Percentiles rank a stretch among this genome's conserved stretches.
Evolutionary conservation across 2,329 filamentous ascomycete genomes (phyloP).

Genomic region (Pyrenochaeta sp.): DNA sequence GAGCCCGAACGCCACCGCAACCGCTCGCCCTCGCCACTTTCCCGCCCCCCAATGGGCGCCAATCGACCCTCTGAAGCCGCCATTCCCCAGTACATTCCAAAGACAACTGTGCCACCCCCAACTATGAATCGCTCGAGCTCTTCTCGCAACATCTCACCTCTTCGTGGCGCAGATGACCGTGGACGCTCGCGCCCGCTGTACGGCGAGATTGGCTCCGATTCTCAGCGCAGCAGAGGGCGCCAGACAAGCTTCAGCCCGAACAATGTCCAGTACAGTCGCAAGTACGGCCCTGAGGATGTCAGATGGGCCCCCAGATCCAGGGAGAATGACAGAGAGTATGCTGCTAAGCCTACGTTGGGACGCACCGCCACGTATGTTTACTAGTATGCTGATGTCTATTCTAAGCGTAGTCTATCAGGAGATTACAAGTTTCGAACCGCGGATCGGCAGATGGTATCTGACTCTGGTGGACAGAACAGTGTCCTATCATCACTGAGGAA

Average conservation of each 20-base stretch:
- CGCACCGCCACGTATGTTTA: slow-evolving; percentile 42
- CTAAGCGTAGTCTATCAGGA: not conserved
- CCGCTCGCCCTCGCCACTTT: slow-evolving; percentile 40
- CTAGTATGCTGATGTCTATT: slow-evolving; percentile 18
- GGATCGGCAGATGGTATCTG: not conserved
- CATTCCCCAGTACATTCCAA: slow-evolving; percentile 18
- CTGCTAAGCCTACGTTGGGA: slow-evolving; percentile 34
- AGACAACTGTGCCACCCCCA: slow-evolving; percentile 20
- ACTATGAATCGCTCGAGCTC: slow-evolving; percentile 31
- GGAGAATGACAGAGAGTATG: slow-evolving; percentile 32
- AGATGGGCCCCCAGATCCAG: slow-evolving; percentile 35
- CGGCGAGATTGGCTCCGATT: slow-evolving; percentile 27
- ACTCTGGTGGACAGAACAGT: not conserved
- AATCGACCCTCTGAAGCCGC: slow-evolving; percentile 35
- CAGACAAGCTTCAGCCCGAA: slow-evolving; percentile 43
- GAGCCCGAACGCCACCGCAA: slow-evolving; percentile 40
- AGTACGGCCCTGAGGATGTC: slow-evolving; percentile 49
- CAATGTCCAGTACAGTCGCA: slow-evolving; percentile 40
- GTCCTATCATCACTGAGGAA: not conserved
- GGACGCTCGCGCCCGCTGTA: slow-evolving; percentile 36
- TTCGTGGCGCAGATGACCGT: slow-evolving; percentile 30
- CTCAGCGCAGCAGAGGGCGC: slow-evolving; percentile 16
- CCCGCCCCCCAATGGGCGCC: slow-evolving; percentile 43
- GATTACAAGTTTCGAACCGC: not conserved
- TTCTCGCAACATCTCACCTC: slow-evolving; percentile 34